These are phyloP conservation scores for Protomyces gravidus DNA, from an alignment of 1,139 yeast species.

Conservation along the genomic window DNA sequence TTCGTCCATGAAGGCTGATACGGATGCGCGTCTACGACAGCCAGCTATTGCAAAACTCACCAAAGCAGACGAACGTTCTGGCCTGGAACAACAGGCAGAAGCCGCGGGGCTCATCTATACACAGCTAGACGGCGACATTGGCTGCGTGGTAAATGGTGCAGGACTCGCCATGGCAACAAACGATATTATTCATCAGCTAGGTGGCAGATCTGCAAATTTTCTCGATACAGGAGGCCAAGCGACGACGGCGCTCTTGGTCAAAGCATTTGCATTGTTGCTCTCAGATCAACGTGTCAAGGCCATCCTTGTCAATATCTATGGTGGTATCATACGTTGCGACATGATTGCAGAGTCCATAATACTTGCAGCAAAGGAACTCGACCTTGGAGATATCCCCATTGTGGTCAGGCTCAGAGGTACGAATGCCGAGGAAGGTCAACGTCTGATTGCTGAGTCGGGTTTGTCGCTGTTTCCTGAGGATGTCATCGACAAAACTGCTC, in stretches of 20 bases:
- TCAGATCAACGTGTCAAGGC: constrained; percentile 18
- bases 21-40: constrained; percentile 13
- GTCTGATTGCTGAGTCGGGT: constrained; percentile 14
- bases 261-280: constrained; percentile 8
- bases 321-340: constrained; percentile 18
- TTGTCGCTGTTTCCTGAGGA: constrained; percentile 7
- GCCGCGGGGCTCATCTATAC: constrained; percentile 13
- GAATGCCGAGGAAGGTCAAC: constrained; percentile 11
- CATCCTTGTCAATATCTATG: constrained; percentile 17
- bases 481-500: constrained; percentile 10
- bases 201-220: constrained; percentile 19
- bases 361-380: constrained; percentile 20
- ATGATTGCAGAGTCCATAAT: constrained; percentile 26
- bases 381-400: constrained; percentile 7
- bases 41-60: neutral
- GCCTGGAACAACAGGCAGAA: constrained; percentile 5
- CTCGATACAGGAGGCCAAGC: constrained; percentile 28
- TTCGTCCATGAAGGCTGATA: constrained; percentile 6
- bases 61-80: neutral
- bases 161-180: constrained; percentile 27
- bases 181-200: constrained; percentile 9
- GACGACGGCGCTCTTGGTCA: constrained; percentile 12
- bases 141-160: constrained; percentile 24
- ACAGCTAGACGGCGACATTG: constrained; percentile 13
- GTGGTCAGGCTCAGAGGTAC: constrained; percentile 22